Conservation (phyloP, 768 basidiomycete genomes). For the Gloeostereum incarnatum region DNA sequence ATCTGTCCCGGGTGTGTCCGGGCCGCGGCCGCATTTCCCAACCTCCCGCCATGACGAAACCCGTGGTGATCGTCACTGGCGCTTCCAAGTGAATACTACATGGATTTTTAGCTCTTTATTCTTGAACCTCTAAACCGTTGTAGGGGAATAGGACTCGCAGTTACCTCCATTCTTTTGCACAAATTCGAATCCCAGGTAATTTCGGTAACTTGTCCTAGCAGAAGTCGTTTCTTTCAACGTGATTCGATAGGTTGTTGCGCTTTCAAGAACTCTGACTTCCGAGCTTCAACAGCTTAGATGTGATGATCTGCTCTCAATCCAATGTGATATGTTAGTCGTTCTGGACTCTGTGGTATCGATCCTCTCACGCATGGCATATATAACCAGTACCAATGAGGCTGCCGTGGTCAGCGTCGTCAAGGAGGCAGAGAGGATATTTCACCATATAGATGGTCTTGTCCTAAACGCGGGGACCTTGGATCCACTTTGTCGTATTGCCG, state of each 20-base stretch:
- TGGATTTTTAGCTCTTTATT: constrained; percentile 1
- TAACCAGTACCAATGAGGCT: constrained; percentile 46
- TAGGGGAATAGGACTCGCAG: constrained; percentile 72
- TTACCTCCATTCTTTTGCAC: constrained; percentile 54
- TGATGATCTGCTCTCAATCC: constrained; percentile 39
- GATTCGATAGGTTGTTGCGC: constrained; percentile 75
- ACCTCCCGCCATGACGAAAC: constrained; percentile 20
- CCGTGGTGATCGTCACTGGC: constrained; percentile 75
- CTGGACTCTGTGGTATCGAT: constrained; percentile 5
- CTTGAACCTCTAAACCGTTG: neutral
- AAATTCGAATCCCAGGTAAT: constrained; percentile 50
- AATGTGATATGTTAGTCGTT: constrained; percentile 69
- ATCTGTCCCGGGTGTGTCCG: too few species aligned
- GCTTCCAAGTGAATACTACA: constrained; percentile 57
- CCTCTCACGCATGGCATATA: constrained; percentile 5
- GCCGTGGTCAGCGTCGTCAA: constrained; percentile 48
- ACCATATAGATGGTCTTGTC: constrained; percentile 65
- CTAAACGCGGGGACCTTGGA: constrained; percentile 80
- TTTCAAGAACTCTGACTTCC: constrained; percentile 63
- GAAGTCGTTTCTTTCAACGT: too few species aligned
- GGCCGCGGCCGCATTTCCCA: too few species aligned
- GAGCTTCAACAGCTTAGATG: constrained; percentile 48
- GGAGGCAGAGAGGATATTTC: constrained; percentile 41
- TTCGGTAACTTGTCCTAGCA: too few species aligned
- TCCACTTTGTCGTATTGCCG: constrained; percentile 53